Percentiles rank a stretch among this genome's conserved stretches.
phyloP scores from a whole-genome alignment of 2,329 filamentous ascomycete genomes.

The Colletotrichum liaoningense region DNA sequence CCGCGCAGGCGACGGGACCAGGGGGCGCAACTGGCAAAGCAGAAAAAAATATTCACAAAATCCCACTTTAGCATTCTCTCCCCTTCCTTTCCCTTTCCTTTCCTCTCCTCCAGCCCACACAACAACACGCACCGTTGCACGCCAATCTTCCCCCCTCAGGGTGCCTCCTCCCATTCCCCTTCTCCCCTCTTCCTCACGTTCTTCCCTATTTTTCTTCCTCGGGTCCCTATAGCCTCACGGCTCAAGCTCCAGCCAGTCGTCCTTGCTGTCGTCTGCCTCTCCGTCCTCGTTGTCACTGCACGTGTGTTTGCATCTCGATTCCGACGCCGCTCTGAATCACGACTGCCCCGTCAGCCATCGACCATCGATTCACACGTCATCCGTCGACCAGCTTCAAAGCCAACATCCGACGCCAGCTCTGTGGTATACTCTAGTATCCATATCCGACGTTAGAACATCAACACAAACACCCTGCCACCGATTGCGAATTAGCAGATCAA shows the following conservation, averaged over 20 bases:
- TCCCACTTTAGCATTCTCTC: slow-evolving; percentile 31
- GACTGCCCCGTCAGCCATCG: slow-evolving; percentile 27
- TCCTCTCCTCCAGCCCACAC: slow-evolving; percentile 37
- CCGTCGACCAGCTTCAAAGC: slow-evolving; percentile 20
- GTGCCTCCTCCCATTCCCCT: slow-evolving; percentile 47
- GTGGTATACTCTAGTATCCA: not conserved
- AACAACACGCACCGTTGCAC: slow-evolving; percentile 53
- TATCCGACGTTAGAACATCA: slow-evolving; percentile 17
- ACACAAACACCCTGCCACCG: not conserved
- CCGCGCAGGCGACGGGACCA: slow-evolving; percentile 22
- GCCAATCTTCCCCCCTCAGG: slow-evolving; percentile 54
- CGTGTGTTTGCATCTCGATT: slow-evolving; percentile 28
- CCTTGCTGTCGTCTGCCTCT: slow-evolving; percentile 20
- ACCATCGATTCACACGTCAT: slow-evolving; percentile 26
- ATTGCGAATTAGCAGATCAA: slow-evolving; percentile 14
- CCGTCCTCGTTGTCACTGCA: slow-evolving; percentile 1
- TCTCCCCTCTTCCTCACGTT: slow-evolving; percentile 46
- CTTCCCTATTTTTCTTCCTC: slow-evolving; percentile 49
- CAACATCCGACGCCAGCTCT: not conserved
- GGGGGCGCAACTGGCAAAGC: slow-evolving; percentile 8
- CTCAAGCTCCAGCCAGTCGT: slow-evolving; percentile 40
- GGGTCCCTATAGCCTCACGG: slow-evolving; percentile 29
- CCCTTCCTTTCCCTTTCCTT: slow-evolving; percentile 32
- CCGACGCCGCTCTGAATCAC: slow-evolving; percentile 17
- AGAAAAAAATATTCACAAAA: slow-evolving; percentile 37